Base-by-base conservation (phyloP, 2,329 filamentous ascomycete genomes). In the Periconia sp. region DNA sequence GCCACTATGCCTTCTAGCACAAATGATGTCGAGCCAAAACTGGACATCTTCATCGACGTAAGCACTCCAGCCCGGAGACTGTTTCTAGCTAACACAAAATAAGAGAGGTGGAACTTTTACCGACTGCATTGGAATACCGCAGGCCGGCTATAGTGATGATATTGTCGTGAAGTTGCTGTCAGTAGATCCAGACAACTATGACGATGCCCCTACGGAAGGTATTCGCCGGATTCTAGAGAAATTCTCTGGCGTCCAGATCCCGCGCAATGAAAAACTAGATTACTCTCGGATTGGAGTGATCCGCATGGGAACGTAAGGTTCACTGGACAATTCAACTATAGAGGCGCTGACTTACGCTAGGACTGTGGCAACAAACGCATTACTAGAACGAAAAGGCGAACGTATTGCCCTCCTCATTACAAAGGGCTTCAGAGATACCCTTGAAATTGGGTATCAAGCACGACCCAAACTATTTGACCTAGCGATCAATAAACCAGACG, bases 81-180 rank as follows among this genome's bases (percentile, higher is more conserved):
- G n/a, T n/a, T n/a, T n/a, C n/a, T n/a, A n/a, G n/a, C n/a, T n/a
- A n/a, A n/a, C n/a, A n/a, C n/a, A n/a, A n/a, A n/a, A n/a, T n/a
- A n/a, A n/a, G n/a, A n/a, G 63, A 3, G 61, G 63, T 11, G 63
- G 63, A 10, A 65, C 63, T 5, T 66, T 66, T 35, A 64, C 59
- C 18, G 63, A 65, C 38, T 57, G 52, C 29, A 18, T 57, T 0
- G 52, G 49, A 13, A 54, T 54, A 56, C 23, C 43, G n/a, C 51
- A 18, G 59, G 65, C n/a, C n/a, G n/a, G n/a, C n/a, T n/a, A n/a
- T n/a, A n/a, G n/a, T n/a, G n/a, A n/a, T n/a, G n/a, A n/a, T 30
- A 57, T 65, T 15, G 38, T 67, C 12, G 43, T 67, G 34, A 66
- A 67, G 36, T 51, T 67, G 2, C 41, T 68, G 12, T 60, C 53